Evolutionary conservation across 176 grass and related monocot genomes (phyloP).

Genomic region (Ensete glaucum): DNA sequence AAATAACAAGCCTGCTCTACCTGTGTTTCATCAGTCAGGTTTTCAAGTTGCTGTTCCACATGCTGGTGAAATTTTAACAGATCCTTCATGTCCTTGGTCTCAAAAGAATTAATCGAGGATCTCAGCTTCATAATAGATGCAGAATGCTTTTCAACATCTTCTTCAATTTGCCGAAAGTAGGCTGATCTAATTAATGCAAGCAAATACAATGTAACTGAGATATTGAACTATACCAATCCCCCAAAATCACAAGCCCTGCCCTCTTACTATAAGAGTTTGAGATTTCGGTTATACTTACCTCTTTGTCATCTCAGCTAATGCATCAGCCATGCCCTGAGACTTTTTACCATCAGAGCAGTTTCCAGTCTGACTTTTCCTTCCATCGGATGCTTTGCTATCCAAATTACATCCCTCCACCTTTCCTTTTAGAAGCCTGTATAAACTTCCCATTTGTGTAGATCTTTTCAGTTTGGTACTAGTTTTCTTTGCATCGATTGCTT

Average conservation of each 20-base stretch:
- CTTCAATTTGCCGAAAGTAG: conserved; percentile 62
- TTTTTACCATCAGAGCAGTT: conserved; percentile 5
- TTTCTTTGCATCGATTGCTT: conserved; percentile 23
- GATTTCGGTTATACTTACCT: conserved; percentile 22
- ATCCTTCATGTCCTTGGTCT: conserved; percentile 46
- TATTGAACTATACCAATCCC: too few relatives aligned
- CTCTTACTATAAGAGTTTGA: background rate
- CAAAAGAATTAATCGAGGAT: conserved; percentile 33
- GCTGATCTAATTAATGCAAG: conserved; percentile 30
- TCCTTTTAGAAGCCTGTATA: conserved; percentile 48
- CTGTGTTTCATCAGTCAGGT: conserved; percentile 65
- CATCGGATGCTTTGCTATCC: conserved; percentile 16
- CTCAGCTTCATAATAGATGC: conserved; percentile 38
- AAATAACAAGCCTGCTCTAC: background rate
- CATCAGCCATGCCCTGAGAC: conserved; percentile 52
- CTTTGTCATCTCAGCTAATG: conserved; percentile 58
- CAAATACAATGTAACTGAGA: background rate
- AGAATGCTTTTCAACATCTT: conserved; percentile 44
- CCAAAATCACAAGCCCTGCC: background rate
- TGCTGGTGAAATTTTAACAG: conserved; percentile 36
- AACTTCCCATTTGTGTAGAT: conserved; percentile 49
- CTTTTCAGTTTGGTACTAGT: conserved; percentile 43
- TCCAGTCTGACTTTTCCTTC: conserved; percentile 25
- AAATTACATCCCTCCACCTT: conserved; percentile 45
- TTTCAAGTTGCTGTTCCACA: conserved; percentile 37